phyloP scores from a whole-genome alignment of 768 basidiomycete species.

The Lentinula boryana region DNA sequence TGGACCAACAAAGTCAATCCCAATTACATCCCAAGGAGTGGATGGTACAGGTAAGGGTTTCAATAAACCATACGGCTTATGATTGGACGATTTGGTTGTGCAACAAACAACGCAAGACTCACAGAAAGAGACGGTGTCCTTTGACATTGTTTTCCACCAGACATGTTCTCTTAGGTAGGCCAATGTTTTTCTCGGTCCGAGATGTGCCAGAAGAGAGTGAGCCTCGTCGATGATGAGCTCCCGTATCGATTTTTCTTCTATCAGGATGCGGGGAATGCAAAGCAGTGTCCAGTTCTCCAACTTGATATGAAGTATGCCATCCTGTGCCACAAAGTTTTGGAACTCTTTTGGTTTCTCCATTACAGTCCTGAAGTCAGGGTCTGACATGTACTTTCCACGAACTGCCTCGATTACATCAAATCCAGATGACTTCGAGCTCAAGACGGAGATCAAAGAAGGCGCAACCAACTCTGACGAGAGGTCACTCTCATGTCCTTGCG shows the following conservation, averaged over 20 bases:
- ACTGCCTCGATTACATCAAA: not conserved
- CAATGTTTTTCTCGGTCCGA: slow-evolving; percentile 23
- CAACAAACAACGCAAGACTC: slow-evolving; percentile 13
- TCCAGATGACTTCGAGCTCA: not conserved
- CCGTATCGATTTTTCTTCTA: slow-evolving; percentile 3
- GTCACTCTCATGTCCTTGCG: too few relatives aligned
- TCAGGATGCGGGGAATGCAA: slow-evolving; percentile 10
- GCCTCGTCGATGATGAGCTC: slow-evolving; percentile 26
- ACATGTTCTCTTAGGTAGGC: slow-evolving; percentile 15
- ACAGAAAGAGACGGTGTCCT: slow-evolving; percentile 17
- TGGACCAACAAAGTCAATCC: slow-evolving; percentile 15
- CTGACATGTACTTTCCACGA: slow-evolving; percentile 6
- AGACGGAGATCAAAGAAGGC: too few relatives aligned
- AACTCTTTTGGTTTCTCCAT: slow-evolving; percentile 8
- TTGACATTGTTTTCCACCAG: slow-evolving; percentile 14
- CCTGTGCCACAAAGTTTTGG: slow-evolving; percentile 10
- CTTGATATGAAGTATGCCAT: slow-evolving; percentile 10
- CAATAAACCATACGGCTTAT: slow-evolving; percentile 6
- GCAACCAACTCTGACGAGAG: too few relatives aligned
- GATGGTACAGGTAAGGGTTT: slow-evolving; percentile 3
- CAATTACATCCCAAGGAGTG: slow-evolving; percentile 11
- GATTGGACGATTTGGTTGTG: slow-evolving; percentile 6
- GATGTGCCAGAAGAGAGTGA: slow-evolving; percentile 27
- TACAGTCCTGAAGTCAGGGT: slow-evolving; percentile 12
- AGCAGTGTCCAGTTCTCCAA: not conserved